These are phyloP conservation scores for Penicillium alfredii DNA, from an alignment of 495 filamentous ascomycete species.

Conservation along the genomic window DNA sequence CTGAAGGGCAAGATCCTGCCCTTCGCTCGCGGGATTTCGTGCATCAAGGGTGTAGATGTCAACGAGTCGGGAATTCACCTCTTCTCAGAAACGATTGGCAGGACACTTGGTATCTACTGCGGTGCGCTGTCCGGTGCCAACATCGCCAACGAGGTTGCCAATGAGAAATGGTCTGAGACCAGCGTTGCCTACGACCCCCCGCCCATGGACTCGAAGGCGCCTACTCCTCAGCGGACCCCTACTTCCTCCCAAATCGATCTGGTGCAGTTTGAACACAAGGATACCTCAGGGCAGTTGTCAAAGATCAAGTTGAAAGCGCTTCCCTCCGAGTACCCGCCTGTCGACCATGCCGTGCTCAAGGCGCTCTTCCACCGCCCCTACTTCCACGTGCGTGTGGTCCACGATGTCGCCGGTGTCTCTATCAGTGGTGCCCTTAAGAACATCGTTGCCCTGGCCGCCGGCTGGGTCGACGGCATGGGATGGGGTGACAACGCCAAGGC, in stretches of 20 bases:
- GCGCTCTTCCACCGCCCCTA: slow-evolving; percentile 93
- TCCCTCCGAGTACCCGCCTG: slow-evolving; percentile 71
- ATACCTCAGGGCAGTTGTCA: slow-evolving; percentile 54
- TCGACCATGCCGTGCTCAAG: slow-evolving; percentile 73
- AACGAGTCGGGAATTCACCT: slow-evolving; percentile 72
- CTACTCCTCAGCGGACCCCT: slow-evolving; percentile 54
- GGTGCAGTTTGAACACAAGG: slow-evolving; percentile 57
- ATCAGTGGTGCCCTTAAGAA: slow-evolving; percentile 96
- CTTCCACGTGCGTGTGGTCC: slow-evolving; percentile 90
- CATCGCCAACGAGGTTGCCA: slow-evolving; percentile 91
- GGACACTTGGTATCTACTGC: slow-evolving; percentile 88
- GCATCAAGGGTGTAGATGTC: slow-evolving; percentile 97
- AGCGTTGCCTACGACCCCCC: slow-evolving; percentile 96
- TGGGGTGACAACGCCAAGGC: slow-evolving; percentile 99
- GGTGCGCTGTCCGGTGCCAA: slow-evolving; percentile 95
- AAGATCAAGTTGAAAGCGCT: slow-evolving; percentile 64
- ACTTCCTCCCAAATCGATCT: slow-evolving; percentile 54
- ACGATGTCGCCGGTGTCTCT: slow-evolving; percentile 91
- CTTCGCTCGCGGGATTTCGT: slow-evolving; percentile 89
- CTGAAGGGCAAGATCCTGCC: slow-evolving; percentile 85
- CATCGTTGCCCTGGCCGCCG: slow-evolving; percentile 88
- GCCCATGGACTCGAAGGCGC: slow-evolving; percentile 65
- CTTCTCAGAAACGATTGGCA: slow-evolving; percentile 92
- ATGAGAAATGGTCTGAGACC: slow-evolving; percentile 93
- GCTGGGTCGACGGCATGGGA: slow-evolving; percentile 89